Evolutionary conservation across 768 basidiomycete species (phyloP), one percentile per base, ranked within the genome.

Genomic region (Tylopilus felleus): DNA sequence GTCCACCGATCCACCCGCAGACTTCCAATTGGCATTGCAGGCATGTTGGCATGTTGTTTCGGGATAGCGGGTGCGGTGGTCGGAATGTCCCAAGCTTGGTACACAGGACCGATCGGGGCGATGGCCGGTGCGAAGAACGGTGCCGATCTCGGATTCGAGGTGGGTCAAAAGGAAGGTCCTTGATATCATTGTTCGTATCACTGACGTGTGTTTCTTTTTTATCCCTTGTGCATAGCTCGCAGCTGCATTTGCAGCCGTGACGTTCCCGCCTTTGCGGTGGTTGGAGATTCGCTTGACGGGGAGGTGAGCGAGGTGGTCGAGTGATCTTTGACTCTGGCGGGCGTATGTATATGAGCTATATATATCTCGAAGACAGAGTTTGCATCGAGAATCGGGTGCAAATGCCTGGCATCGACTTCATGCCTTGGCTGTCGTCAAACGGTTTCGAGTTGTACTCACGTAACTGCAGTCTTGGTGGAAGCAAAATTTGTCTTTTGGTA

Each of bases 61-160:
- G 80, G 80, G 10, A 74, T 76, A 5, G 74, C 62, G 0, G 78
- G 79, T 1, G 80, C 80, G 0, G 75, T 82, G 1, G 65, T 80
- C 6, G 76, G 79, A 1, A 83, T 82, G 81, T 74, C 80, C 8
- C 73, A 79, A 53, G 70, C 68, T 7, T 80, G 80, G 79, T 81
- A 80, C 51, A 77, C 73, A 2, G 81, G 81, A 1, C 80, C 80
- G 0, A 60, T 81, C 4, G 81, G 73, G 4, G 62, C 60, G 44
- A 53, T 72, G 42, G 75, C 78, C 5, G 78, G 79, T 13, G 71
- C 64, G 3, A 22, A 35, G 12, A 74, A 63, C 38, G 80, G 80
- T 28, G 80, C 77, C 1, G 81, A 82, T 59, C 69, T 82, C 27
- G 81, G 81, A 29, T 81, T 82, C 52, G 81, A 82, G 71, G 76